Evolutionary conservation across 148 eudicot species (phyloP).

Genomic region (Polygonum maritimum): DNA sequence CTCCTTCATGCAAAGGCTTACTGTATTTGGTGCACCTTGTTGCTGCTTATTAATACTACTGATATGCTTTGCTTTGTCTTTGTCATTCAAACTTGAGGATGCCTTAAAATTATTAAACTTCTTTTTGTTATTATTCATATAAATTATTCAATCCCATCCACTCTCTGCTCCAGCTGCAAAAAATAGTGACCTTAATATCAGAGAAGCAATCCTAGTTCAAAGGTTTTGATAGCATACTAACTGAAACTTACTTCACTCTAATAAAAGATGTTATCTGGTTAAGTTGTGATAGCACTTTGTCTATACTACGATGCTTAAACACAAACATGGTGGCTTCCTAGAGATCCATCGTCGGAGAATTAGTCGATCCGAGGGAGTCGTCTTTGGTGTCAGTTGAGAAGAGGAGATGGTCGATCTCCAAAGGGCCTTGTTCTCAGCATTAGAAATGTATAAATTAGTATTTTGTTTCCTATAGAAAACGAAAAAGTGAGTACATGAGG

Average conservation of each 20-base stretch:
- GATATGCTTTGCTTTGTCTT: constrained; percentile 44
- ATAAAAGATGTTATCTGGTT: not conserved
- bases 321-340: too few species aligned
- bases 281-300: not conserved
- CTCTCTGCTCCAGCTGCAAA: constrained; percentile 69
- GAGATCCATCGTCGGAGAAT: too few species aligned
- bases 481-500: too few species aligned
- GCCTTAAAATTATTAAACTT: constrained; percentile 33
- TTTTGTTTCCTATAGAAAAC: too few species aligned
- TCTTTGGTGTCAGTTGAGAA: too few species aligned
- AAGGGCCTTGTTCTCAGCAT: too few species aligned
- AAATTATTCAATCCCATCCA: constrained; percentile 58
- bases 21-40: constrained; percentile 45
- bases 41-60: constrained; percentile 43
- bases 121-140: constrained; percentile 31
- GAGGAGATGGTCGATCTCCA: too few species aligned
- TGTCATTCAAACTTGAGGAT: constrained; percentile 43
- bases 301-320: not conserved
- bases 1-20: constrained; percentile 62
- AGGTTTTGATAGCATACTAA: not conserved
- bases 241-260: not conserved
- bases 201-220: not conserved
- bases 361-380: too few species aligned
- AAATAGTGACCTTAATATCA: not conserved
- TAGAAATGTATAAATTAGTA: too few species aligned